Conservation (phyloP, 2,329 filamentous ascomycete genomes). For the Fusarium nygamai region DNA sequence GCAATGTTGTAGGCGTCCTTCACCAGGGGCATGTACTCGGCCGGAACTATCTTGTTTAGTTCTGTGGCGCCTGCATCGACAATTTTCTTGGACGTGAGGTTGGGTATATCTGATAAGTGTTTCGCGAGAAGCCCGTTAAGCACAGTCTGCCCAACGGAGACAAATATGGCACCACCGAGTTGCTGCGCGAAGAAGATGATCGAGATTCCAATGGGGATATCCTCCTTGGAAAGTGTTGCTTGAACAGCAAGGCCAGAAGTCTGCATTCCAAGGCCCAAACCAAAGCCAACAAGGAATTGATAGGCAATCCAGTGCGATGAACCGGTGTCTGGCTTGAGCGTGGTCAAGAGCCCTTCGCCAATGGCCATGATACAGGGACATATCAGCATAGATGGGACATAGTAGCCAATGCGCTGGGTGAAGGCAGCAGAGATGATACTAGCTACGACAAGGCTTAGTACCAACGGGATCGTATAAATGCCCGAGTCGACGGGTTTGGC, state of each 20-base stretch:
- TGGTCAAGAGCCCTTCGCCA: slow-evolving; percentile 67
- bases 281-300: slow-evolving; percentile 68
- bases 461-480: slow-evolving; percentile 65
- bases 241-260: slow-evolving; percentile 66
- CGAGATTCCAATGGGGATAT: slow-evolving; percentile 65
- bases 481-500: slow-evolving; percentile 64
- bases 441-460: slow-evolving; percentile 64
- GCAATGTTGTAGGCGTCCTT: slow-evolving; percentile 72
- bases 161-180: slow-evolving; percentile 67
- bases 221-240: slow-evolving; percentile 60
- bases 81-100: slow-evolving; percentile 54
- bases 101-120: slow-evolving; percentile 52
- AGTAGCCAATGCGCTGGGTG: slow-evolving; percentile 67
- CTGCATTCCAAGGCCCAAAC: slow-evolving; percentile 68
- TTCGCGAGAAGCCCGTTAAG: slow-evolving; percentile 58
- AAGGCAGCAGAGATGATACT: slow-evolving; percentile 58
- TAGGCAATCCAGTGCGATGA: slow-evolving; percentile 67
- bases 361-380: slow-evolving; percentile 61
- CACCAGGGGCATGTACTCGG: slow-evolving; percentile 62
- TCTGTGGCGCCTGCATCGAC: slow-evolving; percentile 66
- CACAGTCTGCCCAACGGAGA: slow-evolving; percentile 65
- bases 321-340: slow-evolving; percentile 58
- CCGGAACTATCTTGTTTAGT: slow-evolving; percentile 62
- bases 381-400: slow-evolving; percentile 65
- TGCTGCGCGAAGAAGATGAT: slow-evolving; percentile 68